Evolutionary conservation across 2,329 filamentous ascomycete genomes (phyloP).

Genomic region (Penicillium psychrosexuale): DNA sequence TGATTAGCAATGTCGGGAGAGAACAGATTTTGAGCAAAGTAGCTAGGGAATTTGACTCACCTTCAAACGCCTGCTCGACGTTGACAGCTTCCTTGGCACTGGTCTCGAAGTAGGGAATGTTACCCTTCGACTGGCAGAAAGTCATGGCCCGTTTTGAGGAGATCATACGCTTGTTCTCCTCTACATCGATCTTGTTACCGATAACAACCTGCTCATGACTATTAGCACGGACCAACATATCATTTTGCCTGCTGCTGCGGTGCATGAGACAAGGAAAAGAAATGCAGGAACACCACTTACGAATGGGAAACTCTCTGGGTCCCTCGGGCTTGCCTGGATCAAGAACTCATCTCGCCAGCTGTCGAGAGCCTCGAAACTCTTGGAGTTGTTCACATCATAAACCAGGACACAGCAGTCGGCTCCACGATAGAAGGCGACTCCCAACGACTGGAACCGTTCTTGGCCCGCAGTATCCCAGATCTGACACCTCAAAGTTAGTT

Average conservation of each 20-base stretch:
- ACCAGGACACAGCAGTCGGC: slow-evolving; percentile 97
- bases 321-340: slow-evolving; percentile 92
- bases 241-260: neutral
- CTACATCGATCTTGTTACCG: slow-evolving; percentile 98
- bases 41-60: slow-evolving; percentile 41
- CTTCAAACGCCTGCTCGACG: slow-evolving; percentile 83
- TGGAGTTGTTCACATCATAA: slow-evolving; percentile 98
- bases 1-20: neutral
- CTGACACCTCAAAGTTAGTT: slow-evolving; percentile 45
- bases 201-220: slow-evolving; percentile 68
- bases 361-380: slow-evolving; percentile 97
- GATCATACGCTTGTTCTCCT: slow-evolving; percentile 96
- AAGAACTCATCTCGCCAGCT: slow-evolving; percentile 98
- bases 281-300: slow-evolving; percentile 55
- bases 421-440: slow-evolving; percentile 94
- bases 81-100: slow-evolving; percentile 99
- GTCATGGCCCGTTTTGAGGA: slow-evolving; percentile 94
- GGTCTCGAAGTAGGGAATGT: slow-evolving; percentile 98
- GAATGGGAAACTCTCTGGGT: slow-evolving; percentile 96
- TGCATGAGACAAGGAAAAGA: neutral
- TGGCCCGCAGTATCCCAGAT: slow-evolving; percentile 98
- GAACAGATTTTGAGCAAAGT: neutral
- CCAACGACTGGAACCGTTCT: slow-evolving; percentile 94
- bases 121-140: slow-evolving; percentile 95
- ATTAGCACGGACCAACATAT: slow-evolving; percentile 10